These are phyloP conservation scores for Mayamaea pseudoterrestris DNA, from an alignment of 108 stramenopile species.

Conservation along the genomic window DNA sequence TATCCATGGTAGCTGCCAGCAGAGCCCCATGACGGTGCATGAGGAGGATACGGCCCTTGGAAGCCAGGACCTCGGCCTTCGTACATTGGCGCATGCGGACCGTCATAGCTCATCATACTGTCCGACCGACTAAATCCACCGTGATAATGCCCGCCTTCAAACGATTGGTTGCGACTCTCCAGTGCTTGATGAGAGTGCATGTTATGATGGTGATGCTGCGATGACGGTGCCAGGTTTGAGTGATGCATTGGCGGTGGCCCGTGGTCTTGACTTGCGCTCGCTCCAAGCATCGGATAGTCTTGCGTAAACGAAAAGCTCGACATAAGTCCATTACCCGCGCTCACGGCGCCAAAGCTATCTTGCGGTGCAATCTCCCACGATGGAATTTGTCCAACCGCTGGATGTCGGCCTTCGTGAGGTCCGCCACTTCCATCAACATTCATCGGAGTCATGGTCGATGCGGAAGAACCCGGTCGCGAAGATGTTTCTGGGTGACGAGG, in stretches of 20 bases:
- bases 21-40: conserved; percentile 17
- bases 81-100: conserved; percentile 14
- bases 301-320: conserved; percentile 37
- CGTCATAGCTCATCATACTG: conserved; percentile 25
- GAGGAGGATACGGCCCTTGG: conserved; percentile 10
- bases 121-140: conserved; percentile 30
- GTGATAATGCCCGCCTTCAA: conserved; percentile 45
- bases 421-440: conserved; percentile 11
- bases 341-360: conserved; percentile 43
- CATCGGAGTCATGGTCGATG: conserved; percentile 33
- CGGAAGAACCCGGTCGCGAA: conserved; percentile 25
- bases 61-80: conserved; percentile 5
- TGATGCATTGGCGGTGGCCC: not conserved
- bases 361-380: conserved; percentile 59
- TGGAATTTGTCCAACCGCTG: conserved; percentile 24
- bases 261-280: conserved; percentile 18
- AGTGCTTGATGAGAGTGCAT: conserved; percentile 4
- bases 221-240: not conserved
- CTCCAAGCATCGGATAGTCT: conserved; percentile 36
- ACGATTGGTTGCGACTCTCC: conserved; percentile 52
- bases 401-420: conserved; percentile 2
- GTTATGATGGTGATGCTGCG: conserved; percentile 1
- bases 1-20: conserved; percentile 6
- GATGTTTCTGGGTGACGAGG: conserved; percentile 14
- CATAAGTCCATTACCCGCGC: conserved; percentile 21